Percentiles rank a stretch among this genome's conserved stretches.
Conservation (phyloP, 306 rosid genomes). For the Fragaria nilgerrensis region DNA sequence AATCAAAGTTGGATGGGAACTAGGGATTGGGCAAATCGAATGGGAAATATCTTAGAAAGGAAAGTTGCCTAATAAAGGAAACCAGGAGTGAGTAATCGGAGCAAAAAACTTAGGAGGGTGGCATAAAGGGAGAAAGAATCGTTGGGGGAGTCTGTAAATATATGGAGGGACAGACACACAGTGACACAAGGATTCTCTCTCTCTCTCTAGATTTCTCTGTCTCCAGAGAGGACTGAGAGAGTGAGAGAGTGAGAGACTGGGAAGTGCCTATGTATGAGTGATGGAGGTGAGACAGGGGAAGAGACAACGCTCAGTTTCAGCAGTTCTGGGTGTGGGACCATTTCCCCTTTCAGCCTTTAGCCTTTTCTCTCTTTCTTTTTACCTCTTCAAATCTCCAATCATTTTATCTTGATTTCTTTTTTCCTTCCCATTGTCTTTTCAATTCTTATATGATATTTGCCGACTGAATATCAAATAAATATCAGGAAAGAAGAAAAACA, state of each 20-base stretch:
- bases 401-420: too few relatives aligned
- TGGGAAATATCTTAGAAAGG: conserved; percentile 24
- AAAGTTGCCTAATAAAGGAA: conserved; percentile 27
- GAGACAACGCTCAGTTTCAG: conserved; percentile 68
- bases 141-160: conserved; percentile 38
- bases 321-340: conserved; percentile 59
- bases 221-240: conserved; percentile 11
- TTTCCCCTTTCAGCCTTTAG: background rate
- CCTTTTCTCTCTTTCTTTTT: too few relatives aligned
- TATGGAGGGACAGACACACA: conserved; percentile 12
- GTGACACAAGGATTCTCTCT: background rate
- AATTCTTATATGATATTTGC: too few relatives aligned
- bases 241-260: conserved; percentile 22
- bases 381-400: too few relatives aligned
- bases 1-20: background rate
- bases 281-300: conserved; percentile 51
- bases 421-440: too few relatives aligned
- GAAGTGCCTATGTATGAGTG: conserved; percentile 9
- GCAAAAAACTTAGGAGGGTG: conserved; percentile 5
- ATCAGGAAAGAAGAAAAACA: too few relatives aligned
- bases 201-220: background rate
- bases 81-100: background rate
- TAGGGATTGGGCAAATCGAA: conserved; percentile 8
- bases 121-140: conserved; percentile 32
- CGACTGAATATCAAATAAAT: too few relatives aligned